A percentile compares a stretch with the other conserved stretches of the same genome.
Conservation (phyloP, 345 rosid genomes). For the Raphanus raphanistrum region DNA sequence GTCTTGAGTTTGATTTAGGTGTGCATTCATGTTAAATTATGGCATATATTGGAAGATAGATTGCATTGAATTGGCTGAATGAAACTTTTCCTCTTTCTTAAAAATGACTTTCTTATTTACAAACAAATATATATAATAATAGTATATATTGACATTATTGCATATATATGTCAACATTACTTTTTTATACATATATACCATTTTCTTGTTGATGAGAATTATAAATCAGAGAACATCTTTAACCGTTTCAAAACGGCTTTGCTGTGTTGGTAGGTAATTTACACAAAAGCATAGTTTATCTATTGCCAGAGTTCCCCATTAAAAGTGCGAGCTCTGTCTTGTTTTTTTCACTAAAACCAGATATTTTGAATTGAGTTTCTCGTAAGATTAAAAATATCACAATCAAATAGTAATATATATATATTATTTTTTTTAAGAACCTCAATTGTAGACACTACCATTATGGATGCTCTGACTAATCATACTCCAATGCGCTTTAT, state of each 20-base stretch:
- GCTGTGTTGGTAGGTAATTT: not conserved
- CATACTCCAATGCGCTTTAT: not conserved
- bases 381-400: too few species aligned
- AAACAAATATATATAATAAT: not conserved
- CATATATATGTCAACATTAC: conserved; percentile 5
- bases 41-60: not conserved
- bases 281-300: not conserved
- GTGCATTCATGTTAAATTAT: not conserved
- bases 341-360: not conserved
- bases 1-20: not conserved
- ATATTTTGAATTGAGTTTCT: too few species aligned
- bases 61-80: not conserved
- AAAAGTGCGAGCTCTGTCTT: too few species aligned
- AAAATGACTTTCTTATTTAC: not conserved
- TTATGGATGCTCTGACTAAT: not conserved
- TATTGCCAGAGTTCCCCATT: too few species aligned
- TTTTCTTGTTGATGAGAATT: conserved; percentile 1
- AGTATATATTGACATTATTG: not conserved
- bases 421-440: too few species aligned
- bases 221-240: not conserved
- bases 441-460: too few species aligned
- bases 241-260: not conserved
- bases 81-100: not conserved
- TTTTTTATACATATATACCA: too few species aligned
- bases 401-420: too few species aligned